phyloP scores from a whole-genome alignment of 192 early-diverging fungal genomes.

The Chytriomyces confervae region DNA sequence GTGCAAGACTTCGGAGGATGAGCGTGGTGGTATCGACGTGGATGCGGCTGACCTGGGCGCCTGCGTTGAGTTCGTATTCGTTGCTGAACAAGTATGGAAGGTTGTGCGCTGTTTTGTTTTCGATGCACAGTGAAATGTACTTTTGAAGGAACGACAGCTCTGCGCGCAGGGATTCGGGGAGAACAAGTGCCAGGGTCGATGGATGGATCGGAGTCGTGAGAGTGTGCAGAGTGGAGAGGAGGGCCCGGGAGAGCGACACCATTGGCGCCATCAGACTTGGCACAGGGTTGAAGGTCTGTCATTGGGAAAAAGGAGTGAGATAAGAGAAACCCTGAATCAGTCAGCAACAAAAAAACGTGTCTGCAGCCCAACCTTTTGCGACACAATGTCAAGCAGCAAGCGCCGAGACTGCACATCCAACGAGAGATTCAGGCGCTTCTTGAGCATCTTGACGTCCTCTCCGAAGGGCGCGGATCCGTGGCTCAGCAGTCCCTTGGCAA shows the following conservation, averaged over 20 bases:
- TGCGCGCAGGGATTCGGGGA: conserved; percentile 10
- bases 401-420: neutral
- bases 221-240: neutral
- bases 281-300: neutral
- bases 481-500: neutral
- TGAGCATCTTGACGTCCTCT: neutral
- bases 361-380: conserved; percentile 3
- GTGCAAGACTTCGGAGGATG: conserved; percentile 36
- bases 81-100: conserved; percentile 46
- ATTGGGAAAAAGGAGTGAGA: neutral
- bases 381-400: neutral
- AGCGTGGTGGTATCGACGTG: conserved; percentile 24
- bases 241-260: neutral
- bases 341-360: neutral
- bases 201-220: neutral
- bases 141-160: conserved; percentile 41
- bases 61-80: conserved; percentile 38
- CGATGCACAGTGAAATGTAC: conserved; percentile 43
- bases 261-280: neutral
- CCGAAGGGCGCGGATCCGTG: neutral
- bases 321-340: neutral
- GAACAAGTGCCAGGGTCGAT: neutral
- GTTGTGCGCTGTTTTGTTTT: conserved; percentile 35
- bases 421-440: neutral
- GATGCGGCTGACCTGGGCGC: conserved; percentile 23